Evolutionary conservation across 129 eudicot genomes (phyloP).

Genomic region (Escallonia herrerae): DNA sequence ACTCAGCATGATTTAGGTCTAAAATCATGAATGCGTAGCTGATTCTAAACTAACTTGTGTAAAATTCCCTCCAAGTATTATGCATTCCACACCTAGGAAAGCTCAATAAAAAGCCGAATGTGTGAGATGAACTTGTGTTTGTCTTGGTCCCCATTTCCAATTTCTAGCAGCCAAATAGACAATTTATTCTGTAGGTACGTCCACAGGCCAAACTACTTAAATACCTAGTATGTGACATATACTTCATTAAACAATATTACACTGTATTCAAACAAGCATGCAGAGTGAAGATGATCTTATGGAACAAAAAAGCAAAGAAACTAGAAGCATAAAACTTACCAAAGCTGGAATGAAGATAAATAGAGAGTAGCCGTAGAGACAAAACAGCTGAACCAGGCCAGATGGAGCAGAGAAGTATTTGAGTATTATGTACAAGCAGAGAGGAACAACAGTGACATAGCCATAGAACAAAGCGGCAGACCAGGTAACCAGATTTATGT

Average conservation of each 20-base stretch:
- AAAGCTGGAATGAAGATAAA: constrained; percentile 92
- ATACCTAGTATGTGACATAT: too few species aligned
- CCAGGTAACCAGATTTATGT: constrained; percentile 86
- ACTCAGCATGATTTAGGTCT: too few species aligned
- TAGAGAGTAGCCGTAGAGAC: constrained; percentile 90
- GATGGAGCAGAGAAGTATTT: constrained; percentile 99
- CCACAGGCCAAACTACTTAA: too few species aligned
- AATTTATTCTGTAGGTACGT: too few species aligned
- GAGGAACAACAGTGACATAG: constrained; percentile 75
- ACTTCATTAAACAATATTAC: too few species aligned
- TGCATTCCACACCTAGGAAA: neutral
- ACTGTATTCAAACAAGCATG: too few species aligned
- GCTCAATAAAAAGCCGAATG: too few species aligned
- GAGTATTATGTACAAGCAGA: constrained; percentile 70
- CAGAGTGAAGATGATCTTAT: too few species aligned
- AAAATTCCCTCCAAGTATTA: neutral
- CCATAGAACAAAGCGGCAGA: constrained; percentile 97
- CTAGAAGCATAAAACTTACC: constrained; percentile 40
- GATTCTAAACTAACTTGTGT: neutral
- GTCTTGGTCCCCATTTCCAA: too few species aligned
- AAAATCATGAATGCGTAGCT: neutral
- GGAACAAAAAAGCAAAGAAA: neutral
- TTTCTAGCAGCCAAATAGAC: too few species aligned
- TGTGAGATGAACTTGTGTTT: too few species aligned
- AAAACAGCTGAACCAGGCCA: constrained; percentile 82